A percentile compares a stretch with the other conserved stretches of the same genome.
phyloP scores from a whole-genome alignment of 495 filamentous ascomycete genomes.

The Elasticomyces elasticus region DNA sequence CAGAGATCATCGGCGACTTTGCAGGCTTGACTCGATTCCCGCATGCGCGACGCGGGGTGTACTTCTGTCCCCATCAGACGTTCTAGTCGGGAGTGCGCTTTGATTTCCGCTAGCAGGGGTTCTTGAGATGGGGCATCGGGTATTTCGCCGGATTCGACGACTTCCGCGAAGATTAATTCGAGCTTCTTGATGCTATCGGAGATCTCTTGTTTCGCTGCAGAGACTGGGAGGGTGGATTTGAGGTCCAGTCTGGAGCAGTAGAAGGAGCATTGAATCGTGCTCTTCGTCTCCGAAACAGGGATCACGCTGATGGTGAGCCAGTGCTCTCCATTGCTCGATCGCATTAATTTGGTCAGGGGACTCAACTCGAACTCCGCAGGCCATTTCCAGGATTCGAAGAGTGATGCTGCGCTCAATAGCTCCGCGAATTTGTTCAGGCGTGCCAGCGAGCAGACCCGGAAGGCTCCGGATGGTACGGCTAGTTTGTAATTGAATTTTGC shows the following conservation, averaged over 20 bases:
- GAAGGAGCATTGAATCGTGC: conserved; percentile 1
- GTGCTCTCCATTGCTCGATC: conserved; percentile 1
- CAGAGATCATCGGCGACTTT: conserved; percentile 12
- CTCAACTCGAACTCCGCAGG: conserved; percentile 3
- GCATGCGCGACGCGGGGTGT: conserved; percentile 1
- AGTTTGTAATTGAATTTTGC: conserved; percentile 10
- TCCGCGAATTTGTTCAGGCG: neutral
- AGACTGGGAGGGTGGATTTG: neutral
- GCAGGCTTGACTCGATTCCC: conserved; percentile 4
- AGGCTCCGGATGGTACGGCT: conserved; percentile 5
- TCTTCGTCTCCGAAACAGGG: neutral
- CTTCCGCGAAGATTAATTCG: neutral
- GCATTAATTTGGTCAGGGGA: conserved; percentile 1
- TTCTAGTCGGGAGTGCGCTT: conserved; percentile 1
- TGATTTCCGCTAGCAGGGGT: conserved; percentile 3
- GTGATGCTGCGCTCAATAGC: neutral
- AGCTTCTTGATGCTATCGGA: conserved; percentile 4
- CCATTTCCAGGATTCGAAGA: neutral
- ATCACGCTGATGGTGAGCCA: conserved; percentile 3
- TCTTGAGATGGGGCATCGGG: conserved; percentile 1
- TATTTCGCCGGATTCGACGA: neutral
- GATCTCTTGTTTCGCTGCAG: neutral
- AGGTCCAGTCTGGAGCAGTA: neutral
- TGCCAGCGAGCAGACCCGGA: neutral
- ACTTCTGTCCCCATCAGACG: conserved; percentile 3